Base-by-base conservation (phyloP, 208 protist species). In the Hexamita inflata region DNA sequence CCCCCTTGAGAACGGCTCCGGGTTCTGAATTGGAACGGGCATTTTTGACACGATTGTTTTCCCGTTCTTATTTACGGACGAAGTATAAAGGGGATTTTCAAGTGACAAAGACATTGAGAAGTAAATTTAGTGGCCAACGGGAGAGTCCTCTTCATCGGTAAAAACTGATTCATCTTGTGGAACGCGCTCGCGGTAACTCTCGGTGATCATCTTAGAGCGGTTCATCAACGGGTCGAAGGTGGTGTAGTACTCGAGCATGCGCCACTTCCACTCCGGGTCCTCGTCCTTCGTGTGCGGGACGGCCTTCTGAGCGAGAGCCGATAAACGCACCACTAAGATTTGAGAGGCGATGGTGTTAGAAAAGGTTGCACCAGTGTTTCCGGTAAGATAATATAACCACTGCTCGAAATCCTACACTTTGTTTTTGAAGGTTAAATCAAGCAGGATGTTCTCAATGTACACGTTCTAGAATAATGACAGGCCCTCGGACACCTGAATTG, bases 391-490 rank as follows among this genome's bases (percentile, higher is more conserved):
- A 38, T 70, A 70, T 28, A 70, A 34, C 64, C 64, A 70, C 15
- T 70, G 15, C 64, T 70, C 64, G 35, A 70, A 70, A n/a, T 70
- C 64, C 15, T 29, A 15, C 38, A 70, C 64, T 40, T n/a, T 32
- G 35, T n/a, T 57, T 2, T 38, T n/a, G 11, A 49, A 30, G 32
- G 64, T 70, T 30, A 70, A 42, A 38, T 70, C 64, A 11, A 38
- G 38, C 32, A 70, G 35, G 35, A 70, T 49, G n/a, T 70, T 70
- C 38, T 70, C 64, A 38, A 70, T 70, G 35, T 70, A 70, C 4
- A 70, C n/a, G 35, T 70, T 70, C 15, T 70, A 42, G 35, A 45
- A 70, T n/a, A 70, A 38, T 29, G 2, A 2, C 30, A 70, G 11
- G 7, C 64, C 64, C 15, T n/a, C 11, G 2, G 64, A 70, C 15